A percentile compares a stretch with the other conserved stretches of the same genome.
These are phyloP conservation scores for Davidsoniella eucalypti DNA, from an alignment of 2,329 filamentous ascomycete species.

Conservation along the genomic window DNA sequence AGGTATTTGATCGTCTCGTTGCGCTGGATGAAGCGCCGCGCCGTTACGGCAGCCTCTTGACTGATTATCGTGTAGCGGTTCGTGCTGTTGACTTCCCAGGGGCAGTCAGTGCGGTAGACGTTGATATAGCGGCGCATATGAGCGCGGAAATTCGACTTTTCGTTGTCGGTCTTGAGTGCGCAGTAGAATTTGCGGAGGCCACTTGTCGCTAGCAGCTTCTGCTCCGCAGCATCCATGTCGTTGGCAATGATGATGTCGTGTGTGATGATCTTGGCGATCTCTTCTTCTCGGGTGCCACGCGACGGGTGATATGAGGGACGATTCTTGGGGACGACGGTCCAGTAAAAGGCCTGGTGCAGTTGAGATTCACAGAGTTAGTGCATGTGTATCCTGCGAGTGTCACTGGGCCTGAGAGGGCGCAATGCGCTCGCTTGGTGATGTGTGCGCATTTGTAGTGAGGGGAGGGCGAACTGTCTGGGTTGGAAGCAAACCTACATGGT, in stretches of 20 bases:
- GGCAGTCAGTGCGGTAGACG: slow-evolving; percentile 84
- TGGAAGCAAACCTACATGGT: slow-evolving; percentile 52
- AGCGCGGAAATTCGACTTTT: slow-evolving; percentile 70
- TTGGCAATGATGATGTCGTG: slow-evolving; percentile 57
- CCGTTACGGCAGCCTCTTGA: slow-evolving; percentile 76
- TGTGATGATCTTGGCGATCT: slow-evolving; percentile 44
- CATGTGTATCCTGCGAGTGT: slow-evolving; percentile 15
- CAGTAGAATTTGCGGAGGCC: slow-evolving; percentile 58
- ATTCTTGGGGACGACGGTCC: slow-evolving; percentile 93
- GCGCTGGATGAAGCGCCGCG: slow-evolving; percentile 59
- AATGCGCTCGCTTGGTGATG: not conserved
- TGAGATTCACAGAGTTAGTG: not conserved
- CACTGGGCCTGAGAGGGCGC: slow-evolving; percentile 1
- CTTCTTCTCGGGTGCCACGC: slow-evolving; percentile 54
- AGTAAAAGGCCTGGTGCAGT: slow-evolving; percentile 64
- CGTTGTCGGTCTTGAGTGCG: slow-evolving; percentile 53
- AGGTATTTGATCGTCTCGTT: slow-evolving; percentile 85
- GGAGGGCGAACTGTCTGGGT: not conserved
- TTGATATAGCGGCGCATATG: slow-evolving; percentile 84
- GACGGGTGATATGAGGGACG: slow-evolving; percentile 71
- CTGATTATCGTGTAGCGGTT: slow-evolving; percentile 88
- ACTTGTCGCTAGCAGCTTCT: slow-evolving; percentile 52
- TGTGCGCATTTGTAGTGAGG: too few relatives aligned
- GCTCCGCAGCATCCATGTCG: slow-evolving; percentile 53
- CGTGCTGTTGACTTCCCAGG: slow-evolving; percentile 80